Conservation (phyloP, 1,139 yeast species). For the Starmera stellimalicola region DNA sequence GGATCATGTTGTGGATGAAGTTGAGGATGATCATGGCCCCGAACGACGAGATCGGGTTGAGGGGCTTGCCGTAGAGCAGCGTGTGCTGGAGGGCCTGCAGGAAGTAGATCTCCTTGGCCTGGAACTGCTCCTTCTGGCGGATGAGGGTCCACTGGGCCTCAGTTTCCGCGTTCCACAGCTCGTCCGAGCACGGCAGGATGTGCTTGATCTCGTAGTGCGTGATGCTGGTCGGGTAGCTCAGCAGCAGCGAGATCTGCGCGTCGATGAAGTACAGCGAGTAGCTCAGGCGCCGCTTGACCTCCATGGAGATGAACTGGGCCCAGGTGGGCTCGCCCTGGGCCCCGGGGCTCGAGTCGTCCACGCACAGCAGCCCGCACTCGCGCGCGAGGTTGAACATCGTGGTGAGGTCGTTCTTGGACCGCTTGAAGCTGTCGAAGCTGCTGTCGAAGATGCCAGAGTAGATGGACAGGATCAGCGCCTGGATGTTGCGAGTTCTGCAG, state of each 20-base stretch:
- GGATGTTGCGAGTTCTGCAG: background rate
- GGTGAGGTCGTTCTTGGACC: background rate
- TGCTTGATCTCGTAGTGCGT: conserved; percentile 3
- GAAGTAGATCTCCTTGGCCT: background rate
- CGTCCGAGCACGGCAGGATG: conserved; percentile 2
- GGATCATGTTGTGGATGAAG: conserved; percentile 1
- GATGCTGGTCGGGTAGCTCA: conserved; percentile 1
- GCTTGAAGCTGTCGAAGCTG: background rate
- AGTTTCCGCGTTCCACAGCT: conserved; percentile 1
- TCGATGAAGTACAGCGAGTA: conserved; percentile 2
- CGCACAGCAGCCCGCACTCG: background rate
- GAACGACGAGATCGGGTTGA: conserved; percentile 1
- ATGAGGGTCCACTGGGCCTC: background rate
- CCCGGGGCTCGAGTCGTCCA: background rate
- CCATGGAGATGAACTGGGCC: background rate
- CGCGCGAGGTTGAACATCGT: background rate
- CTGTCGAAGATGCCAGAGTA: background rate
- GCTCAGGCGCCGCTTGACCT: conserved; percentile 1
- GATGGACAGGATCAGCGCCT: background rate
- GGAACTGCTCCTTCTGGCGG: background rate
- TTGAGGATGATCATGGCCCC: conserved; percentile 1
- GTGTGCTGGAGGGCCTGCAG: conserved; percentile 1
- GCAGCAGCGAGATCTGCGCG: background rate
- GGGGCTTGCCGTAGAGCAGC: conserved; percentile 1
- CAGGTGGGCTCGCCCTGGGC: background rate